These are phyloP conservation scores for Parasarocladium wereldwijsianum DNA, from an alignment of 2,329 filamentous ascomycete species.

Conservation along the genomic window DNA sequence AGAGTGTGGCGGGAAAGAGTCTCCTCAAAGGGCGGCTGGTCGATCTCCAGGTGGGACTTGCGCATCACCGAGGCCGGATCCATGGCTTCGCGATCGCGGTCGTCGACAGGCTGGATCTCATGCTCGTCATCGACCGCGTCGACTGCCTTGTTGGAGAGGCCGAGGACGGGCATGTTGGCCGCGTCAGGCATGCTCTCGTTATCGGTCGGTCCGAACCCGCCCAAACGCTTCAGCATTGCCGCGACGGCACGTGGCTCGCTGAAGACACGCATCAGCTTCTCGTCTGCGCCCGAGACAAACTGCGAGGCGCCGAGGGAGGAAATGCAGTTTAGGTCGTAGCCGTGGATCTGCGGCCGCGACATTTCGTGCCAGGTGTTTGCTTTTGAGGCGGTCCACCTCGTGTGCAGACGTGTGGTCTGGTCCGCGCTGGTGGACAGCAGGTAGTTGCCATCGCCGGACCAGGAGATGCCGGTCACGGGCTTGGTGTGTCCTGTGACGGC, in stretches of 20 bases:
- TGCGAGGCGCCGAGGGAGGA: slow-evolving; percentile 56
- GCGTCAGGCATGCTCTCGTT: slow-evolving; percentile 56
- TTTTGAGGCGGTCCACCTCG: slow-evolving; percentile 49
- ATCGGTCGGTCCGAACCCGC: slow-evolving; percentile 34
- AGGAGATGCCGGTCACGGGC: slow-evolving; percentile 67
- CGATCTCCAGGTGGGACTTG: slow-evolving; percentile 47
- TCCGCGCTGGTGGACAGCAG: slow-evolving; percentile 80
- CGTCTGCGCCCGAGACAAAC: slow-evolving; percentile 90
- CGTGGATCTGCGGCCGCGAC: slow-evolving; percentile 89
- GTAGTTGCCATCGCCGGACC: slow-evolving; percentile 71
- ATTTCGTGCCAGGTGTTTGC: slow-evolving; percentile 79
- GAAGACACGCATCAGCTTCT: slow-evolving; percentile 96
- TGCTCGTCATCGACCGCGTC: slow-evolving; percentile 37
- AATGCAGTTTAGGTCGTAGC: slow-evolving; percentile 94
- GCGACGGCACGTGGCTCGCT: slow-evolving; percentile 76
- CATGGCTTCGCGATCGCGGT: slow-evolving; percentile 36
- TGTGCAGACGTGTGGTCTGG: slow-evolving; percentile 82
- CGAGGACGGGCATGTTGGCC: slow-evolving; percentile 87
- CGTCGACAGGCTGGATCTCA: slow-evolving; percentile 27
- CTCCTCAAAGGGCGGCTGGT: slow-evolving; percentile 77
- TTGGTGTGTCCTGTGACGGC: slow-evolving; percentile 75
- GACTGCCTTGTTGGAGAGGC: slow-evolving; percentile 89
- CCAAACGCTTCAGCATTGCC: slow-evolving; percentile 52
- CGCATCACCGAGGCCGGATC: slow-evolving; percentile 41
- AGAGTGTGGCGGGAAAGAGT: slow-evolving; percentile 78